Base-by-base conservation (phyloP, 192 early-diverging fungal species). In the Podila horticola region DNA sequence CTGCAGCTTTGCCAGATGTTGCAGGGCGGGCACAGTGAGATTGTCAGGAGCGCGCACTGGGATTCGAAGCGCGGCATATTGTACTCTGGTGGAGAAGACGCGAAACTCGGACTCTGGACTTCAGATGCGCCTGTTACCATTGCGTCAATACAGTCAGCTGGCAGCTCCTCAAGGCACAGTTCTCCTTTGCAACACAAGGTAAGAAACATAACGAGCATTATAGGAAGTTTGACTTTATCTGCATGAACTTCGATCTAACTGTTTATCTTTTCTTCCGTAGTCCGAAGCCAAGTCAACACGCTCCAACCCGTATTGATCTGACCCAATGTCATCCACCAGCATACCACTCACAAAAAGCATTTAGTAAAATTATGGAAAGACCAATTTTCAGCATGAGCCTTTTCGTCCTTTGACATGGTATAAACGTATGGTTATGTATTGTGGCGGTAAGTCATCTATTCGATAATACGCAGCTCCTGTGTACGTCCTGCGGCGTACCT, bases 1-100 rank as follows among this genome's bases (percentile, higher is more conserved):
- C 69, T 98, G 52, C 91, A 97, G 62, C 84, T 95, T 13, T 93
- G 94, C 17, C 92, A 95, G 69, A 85, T 86, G 2, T 74, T 98
- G 49, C 82, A 88, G n/a, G 91, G 88, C 13, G 97, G 91, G 10
- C 97, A 99, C 66, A 75, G 82, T n/a, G 97, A 94, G 58, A 88
- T 98, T 72, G 93, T 99, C 62, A 86, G 98, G 31, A 92, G 90
- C 8, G 86, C 92, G 55, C 82, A 67, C 72, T 97, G 95, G 95
- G 87, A 96, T 58, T 66, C 88, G 10, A 57, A 75, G 55, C 72
- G 85, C 7, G 86, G 89, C 29, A 83, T 83, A 52, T 84, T 95
- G 29, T 82, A 93, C 20, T 89, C 94, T 2, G 94, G 95, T 17
- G 94, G 92, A 20, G 96, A 97, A 69, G 95, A 95, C 72, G 90